These are phyloP conservation scores for Stachybotrys echinatus DNA, from an alignment of 2,329 filamentous ascomycete genomes.

Conservation along the genomic window DNA sequence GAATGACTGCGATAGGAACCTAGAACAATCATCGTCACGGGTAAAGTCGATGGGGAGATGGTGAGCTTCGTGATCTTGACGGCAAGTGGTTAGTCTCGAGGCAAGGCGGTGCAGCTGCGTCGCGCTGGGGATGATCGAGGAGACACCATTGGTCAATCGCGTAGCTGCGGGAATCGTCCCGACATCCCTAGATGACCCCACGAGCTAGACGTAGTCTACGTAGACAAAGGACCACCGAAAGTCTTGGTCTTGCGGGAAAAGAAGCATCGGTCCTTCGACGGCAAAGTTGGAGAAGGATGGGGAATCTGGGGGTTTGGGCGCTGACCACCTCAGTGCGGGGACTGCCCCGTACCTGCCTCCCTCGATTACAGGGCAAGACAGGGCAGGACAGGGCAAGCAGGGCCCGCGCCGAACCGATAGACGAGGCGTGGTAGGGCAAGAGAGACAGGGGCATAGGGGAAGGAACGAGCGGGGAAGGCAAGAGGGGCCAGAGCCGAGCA, in stretches of 20 bases:
- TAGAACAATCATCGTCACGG: neutral
- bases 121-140: neutral
- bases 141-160: neutral
- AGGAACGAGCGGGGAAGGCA: neutral
- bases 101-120: neutral
- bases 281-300: neutral
- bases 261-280: neutral
- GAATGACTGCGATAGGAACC: too few relatives aligned
- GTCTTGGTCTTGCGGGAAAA: neutral
- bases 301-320: neutral
- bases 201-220: neutral
- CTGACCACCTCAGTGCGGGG: too few relatives aligned
- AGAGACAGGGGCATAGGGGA: neutral
- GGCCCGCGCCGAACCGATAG: neutral
- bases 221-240: neutral
- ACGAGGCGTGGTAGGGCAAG: neutral
- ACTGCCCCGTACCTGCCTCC: too few relatives aligned
- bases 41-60: neutral
- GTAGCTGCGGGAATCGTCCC: neutral
- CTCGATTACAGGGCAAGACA: too few relatives aligned
- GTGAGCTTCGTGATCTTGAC: neutral
- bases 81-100: neutral
- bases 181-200: neutral
- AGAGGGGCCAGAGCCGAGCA: too few relatives aligned
- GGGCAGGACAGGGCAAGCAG: too few relatives aligned